Conservation (phyloP, 2,329 filamentous ascomycete genomes). For the Monosporascus sp. region DNA sequence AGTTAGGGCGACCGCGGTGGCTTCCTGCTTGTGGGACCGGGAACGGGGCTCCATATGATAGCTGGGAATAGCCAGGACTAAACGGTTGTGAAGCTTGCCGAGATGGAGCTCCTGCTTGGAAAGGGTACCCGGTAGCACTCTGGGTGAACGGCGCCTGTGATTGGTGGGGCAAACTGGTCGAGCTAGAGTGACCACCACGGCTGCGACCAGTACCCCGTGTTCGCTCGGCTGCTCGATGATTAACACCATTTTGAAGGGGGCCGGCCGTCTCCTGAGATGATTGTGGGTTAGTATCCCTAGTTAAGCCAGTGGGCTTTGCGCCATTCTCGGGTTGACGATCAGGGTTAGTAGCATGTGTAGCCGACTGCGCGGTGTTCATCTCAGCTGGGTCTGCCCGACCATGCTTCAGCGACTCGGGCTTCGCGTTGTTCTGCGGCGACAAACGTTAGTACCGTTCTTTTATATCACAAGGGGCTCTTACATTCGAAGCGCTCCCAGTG, state of each 20-base stretch:
- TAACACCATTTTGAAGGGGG: conserved; percentile 10
- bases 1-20: conserved; percentile 17
- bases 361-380: background rate
- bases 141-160: conserved; percentile 13
- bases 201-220: conserved; percentile 40
- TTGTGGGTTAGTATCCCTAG: conserved; percentile 15
- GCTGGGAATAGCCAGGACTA: conserved; percentile 11
- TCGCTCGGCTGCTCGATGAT: conserved; percentile 31
- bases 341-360: conserved; percentile 5
- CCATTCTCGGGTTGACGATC: conserved; percentile 16
- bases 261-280: background rate
- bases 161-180: conserved; percentile 22
- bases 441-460: conserved; percentile 2
- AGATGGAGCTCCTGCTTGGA: conserved; percentile 8
- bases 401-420: background rate
- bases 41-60: conserved; percentile 18
- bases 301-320: conserved; percentile 11
- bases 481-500: conserved; percentile 26
- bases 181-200: conserved; percentile 30
- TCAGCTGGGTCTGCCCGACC: background rate
- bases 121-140: conserved; percentile 13
- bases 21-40: conserved; percentile 15
- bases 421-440: background rate
- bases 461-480: conserved; percentile 27
- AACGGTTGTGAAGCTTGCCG: conserved; percentile 14